These are phyloP conservation scores for Akanthomyces muscarius DNA, from an alignment of 2,329 filamentous ascomycete genomes.

Conservation along the genomic window DNA sequence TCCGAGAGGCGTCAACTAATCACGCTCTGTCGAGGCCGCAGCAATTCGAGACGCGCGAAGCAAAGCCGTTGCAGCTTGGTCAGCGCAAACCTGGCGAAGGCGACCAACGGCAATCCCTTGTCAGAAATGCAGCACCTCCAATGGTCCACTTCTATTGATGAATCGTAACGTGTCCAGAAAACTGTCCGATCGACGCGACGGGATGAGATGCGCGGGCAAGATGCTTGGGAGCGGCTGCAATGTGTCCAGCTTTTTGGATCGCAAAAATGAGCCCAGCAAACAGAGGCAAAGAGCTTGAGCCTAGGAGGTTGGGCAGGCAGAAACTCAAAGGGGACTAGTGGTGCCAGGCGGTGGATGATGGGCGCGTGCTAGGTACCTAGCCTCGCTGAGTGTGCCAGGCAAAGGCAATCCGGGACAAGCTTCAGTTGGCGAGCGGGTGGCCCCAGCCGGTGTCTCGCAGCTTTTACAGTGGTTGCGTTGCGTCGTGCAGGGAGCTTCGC, in stretches of 20 bases:
- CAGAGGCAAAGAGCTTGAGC: background rate
- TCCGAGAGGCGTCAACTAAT: background rate
- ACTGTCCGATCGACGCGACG: background rate
- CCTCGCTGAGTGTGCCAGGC: background rate
- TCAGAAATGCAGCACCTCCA: background rate
- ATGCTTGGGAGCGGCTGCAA: background rate
- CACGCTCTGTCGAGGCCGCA: conserved; percentile 23
- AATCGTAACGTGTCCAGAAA: background rate
- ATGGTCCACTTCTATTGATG: background rate
- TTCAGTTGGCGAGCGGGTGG: background rate
- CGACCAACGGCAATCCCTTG: background rate
- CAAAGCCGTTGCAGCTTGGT: background rate
- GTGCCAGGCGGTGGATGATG: background rate
- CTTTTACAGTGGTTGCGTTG: background rate
- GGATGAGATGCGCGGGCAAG: background rate
- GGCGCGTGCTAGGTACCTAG: no score
- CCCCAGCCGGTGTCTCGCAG: no score
- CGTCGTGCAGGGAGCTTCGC: background rate
- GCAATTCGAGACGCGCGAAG: background rate
- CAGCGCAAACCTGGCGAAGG: background rate
- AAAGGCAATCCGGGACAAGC: background rate
- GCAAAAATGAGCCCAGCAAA: conserved; percentile 8
- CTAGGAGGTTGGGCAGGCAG: conserved; percentile 8
- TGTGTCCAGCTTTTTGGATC: background rate
- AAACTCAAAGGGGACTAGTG: conserved; percentile 6